These are phyloP conservation scores for Pseudomassariella vexata DNA, from an alignment of 2,329 filamentous ascomycete genomes.

Conservation along the genomic window DNA sequence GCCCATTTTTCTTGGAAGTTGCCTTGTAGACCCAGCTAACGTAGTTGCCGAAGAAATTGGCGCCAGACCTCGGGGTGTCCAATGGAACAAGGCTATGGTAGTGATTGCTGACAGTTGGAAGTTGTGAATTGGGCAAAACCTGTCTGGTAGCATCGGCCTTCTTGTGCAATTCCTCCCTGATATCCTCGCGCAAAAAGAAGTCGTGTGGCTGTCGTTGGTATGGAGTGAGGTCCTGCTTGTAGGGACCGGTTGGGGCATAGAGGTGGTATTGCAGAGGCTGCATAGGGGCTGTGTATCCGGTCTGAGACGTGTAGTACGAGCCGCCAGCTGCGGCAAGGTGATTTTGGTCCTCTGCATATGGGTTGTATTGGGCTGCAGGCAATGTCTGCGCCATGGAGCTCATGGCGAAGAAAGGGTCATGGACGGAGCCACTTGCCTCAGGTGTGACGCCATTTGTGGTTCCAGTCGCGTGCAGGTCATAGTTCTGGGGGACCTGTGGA, in stretches of 20 bases:
- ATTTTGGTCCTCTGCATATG: conserved; percentile 70
- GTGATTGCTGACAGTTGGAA: conserved; percentile 76
- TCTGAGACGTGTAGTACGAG: conserved; percentile 61
- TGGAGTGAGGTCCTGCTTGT: conserved; percentile 64
- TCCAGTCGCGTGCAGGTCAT: conserved; percentile 38
- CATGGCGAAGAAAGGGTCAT: conserved; percentile 65
- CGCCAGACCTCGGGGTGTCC: conserved; percentile 74
- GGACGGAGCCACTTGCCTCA: conserved; percentile 38
- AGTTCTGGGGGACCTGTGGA: conserved; percentile 40
- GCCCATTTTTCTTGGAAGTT: conserved; percentile 79
- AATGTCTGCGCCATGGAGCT: conserved; percentile 46
- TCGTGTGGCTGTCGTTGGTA: conserved; percentile 87
- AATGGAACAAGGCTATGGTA: conserved; percentile 91
- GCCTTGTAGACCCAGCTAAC: conserved; percentile 96
- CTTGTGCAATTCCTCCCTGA: conserved; percentile 83
- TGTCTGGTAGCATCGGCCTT: conserved; percentile 82
- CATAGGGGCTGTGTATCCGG: conserved; percentile 42
- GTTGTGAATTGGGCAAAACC: conserved; percentile 67
- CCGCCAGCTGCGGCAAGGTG: conserved; percentile 50
- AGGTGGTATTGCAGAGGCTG: conserved; percentile 84
- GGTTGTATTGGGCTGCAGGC: conserved; percentile 55
- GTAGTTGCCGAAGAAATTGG: conserved; percentile 70
- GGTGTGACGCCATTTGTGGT: conserved; percentile 42
- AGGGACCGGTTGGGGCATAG: conserved; percentile 82
- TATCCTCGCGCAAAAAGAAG: conserved; percentile 82